Conservation (phyloP, 768 basidiomycete genomes). For the Gautieria morchelliformis region DNA sequence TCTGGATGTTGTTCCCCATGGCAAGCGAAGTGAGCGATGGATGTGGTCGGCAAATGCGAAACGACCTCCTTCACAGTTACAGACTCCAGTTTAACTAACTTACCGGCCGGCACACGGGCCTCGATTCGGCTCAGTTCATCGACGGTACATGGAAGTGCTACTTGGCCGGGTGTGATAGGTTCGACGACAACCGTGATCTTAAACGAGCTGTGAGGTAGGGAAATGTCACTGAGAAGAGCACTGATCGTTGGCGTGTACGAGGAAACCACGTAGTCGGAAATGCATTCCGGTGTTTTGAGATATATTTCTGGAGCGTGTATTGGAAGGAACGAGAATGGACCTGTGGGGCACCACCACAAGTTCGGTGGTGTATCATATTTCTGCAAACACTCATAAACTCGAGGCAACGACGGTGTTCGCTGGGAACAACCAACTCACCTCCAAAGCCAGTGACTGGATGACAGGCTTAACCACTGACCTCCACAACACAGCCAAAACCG, state of each 20-base stretch:
- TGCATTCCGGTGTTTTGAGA: conserved; percentile 3
- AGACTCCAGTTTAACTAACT: not conserved
- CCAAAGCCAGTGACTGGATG: not conserved
- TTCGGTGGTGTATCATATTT: not conserved
- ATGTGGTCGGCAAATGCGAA: not conserved
- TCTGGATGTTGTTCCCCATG: conserved; percentile 17
- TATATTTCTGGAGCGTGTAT: conserved; percentile 32
- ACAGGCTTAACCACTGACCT: not conserved
- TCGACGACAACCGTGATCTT: conserved; percentile 12
- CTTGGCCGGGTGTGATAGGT: conserved; percentile 12
- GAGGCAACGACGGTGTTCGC: not conserved
- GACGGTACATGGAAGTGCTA: conserved; percentile 10
- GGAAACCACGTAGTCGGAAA: conserved; percentile 18
- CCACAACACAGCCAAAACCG: not conserved
- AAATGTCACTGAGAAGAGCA: conserved; percentile 13
- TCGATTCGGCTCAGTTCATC: conserved; percentile 3
- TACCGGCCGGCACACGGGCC: not conserved
- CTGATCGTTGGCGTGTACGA: conserved; percentile 26
- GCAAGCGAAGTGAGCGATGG: conserved; percentile 25
- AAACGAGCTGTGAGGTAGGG: too few relatives aligned
- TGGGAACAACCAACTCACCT: not conserved
- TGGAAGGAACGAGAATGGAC: conserved; percentile 27
- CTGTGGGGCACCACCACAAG: conserved; percentile 25
- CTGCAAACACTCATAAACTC: too few relatives aligned
- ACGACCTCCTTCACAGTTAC: not conserved